Evolutionary conservation across 768 basidiomycete genomes (phyloP), one percentile per base, ranked within the genome.

Genomic region (Auricularia sp.): DNA sequence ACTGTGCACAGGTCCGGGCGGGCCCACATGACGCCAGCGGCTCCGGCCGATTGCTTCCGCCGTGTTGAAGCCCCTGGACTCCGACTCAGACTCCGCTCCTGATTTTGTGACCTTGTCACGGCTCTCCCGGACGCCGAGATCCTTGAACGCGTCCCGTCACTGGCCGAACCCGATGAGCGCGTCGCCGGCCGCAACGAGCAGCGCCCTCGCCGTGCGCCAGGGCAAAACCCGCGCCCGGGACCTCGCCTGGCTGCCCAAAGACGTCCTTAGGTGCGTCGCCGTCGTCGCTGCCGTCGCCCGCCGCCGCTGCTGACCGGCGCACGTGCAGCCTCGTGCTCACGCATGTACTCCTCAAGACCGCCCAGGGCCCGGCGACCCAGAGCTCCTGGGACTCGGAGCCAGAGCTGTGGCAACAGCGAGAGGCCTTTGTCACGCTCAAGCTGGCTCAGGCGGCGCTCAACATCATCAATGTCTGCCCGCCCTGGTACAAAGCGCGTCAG

Each of bases 401-500:
- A 29, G 44, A 35, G 39, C 36, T 63, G 62, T 66, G 53, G 59
- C 65, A 63, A 34, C 62, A 62, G 23, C 47, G 29, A 7, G 39
- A 21, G 42, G 29, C 29, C 63, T 66, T 62, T 66, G 65, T 63
- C 65, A 62, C 65, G 61, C 36, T 43, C 23, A 16, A 33, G 33
- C 61, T 62, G 11, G 21, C 36, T n/a, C 62, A 33, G 36, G 53
- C 61, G 21, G 61, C 61, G 14, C 65, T 63, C 21, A 62, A 59
- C 56, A 16, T 66, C 47, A 63, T 66, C 62, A 36, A 39, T 36
- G 65, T 66, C 23, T 66, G 65, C 47, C 65, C 65, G 10, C 62
- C 62, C 21, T 66, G 65, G 65, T 54, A 66, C 36, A n/a, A 42
- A 34, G 62, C 65, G 29, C 65, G 65, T 66, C 12, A 56, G 65